A percentile compares a stretch with the other conserved stretches of the same genome.
phyloP scores from a whole-genome alignment of 139 green algal genomes.

The Chlamydomonas sp. region DNA sequence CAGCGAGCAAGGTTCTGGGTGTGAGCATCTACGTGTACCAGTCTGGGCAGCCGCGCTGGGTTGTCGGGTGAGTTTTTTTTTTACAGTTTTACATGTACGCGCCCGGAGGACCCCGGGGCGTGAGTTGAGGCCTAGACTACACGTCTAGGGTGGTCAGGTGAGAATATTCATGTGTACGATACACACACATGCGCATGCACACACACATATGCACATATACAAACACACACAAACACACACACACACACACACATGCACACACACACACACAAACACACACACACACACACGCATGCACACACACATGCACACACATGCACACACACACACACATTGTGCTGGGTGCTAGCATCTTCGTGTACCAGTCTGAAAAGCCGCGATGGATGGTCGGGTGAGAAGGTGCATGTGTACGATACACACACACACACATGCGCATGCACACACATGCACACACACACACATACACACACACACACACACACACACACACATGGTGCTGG shows the following conservation, averaged over 20 bases:
- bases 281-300: too few relatives aligned
- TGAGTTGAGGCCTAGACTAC: background rate
- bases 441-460: background rate
- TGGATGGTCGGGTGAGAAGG: constrained; percentile 33
- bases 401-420: background rate
- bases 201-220: background rate
- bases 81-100: too few relatives aligned
- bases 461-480: too few relatives aligned
- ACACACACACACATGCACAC: too few relatives aligned
- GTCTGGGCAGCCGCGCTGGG: constrained; percentile 46
- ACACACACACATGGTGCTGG: constrained; percentile 17
- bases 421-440: background rate
- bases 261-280: too few relatives aligned
- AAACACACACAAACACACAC: too few relatives aligned
- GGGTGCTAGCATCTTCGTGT: constrained; percentile 48
- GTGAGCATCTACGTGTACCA: constrained; percentile 58
- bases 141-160: background rate
- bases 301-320: too few relatives aligned
- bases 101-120: background rate
- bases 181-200: background rate
- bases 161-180: background rate
- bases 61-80: constrained; percentile 34
- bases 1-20: constrained; percentile 20
- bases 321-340: too few relatives aligned
- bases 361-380: constrained; percentile 47